Base-by-base conservation (phyloP, 1,284 basidiomycete genomes). In the Prillingera fragicola region DNA sequence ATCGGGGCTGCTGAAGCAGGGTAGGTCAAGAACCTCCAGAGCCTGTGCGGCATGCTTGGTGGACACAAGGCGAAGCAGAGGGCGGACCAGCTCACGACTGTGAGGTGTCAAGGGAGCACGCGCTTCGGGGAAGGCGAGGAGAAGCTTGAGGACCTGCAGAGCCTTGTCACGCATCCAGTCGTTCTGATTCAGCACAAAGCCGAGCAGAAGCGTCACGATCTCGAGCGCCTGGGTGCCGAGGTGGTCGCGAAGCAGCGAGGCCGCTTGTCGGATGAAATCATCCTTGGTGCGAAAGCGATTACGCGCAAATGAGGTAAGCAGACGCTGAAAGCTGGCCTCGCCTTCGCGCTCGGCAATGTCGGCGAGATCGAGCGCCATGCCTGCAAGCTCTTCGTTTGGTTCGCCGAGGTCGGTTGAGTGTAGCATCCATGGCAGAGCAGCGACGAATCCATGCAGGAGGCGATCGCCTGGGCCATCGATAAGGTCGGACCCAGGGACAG, bases 191-290 rank as follows among this genome's bases (percentile, higher is more conserved):
- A 95, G 78, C n/a, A 89, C 82, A 10, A 94, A 77, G 4, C 88
- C 84, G 17, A 95, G 77, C 12, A 95, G 78, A 8, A 91, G 74
- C 0, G 87, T 87, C 36, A 87, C 81, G 27, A 91, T 25, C 77
- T 81, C 84, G 78, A 90, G 65, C 75, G 77, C 58, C 79, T 81
- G 38, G 65, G 58, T 57, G 60, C 18, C 79, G 80, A 72, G 52
- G 47, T 85, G 91, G 59, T 92, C 87, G 23, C 87, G 81, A 32
- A 96, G 77, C 55, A 85, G 84, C 3, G 80, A 76, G 15, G 89
- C 83, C 0, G 89, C 90, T 64, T 96, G 90, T 3, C 89, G 82
- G 46, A 94, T 78, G 68, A 96, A 90, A 67, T 96, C 91, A 45
- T 96, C 92, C 63, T 85, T 85, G 2, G 89, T 89, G 33, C 91